A percentile compares a stretch with the other conserved stretches of the same genome.
phyloP scores from a whole-genome alignment of 306 rosid genomes.

The Quercus rubra region DNA sequence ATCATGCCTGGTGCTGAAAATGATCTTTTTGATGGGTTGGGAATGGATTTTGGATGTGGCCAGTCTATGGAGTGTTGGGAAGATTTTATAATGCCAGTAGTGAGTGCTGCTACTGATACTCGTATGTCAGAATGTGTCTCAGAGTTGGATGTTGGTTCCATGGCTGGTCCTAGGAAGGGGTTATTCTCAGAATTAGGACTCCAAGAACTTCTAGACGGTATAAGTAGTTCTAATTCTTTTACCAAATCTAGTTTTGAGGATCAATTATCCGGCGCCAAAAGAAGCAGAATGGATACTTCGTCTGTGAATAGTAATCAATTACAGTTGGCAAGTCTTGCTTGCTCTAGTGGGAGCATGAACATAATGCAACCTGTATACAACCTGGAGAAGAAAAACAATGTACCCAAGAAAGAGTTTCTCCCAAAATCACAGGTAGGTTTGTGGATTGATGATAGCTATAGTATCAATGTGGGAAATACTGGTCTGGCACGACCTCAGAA shows the following conservation, averaged over 20 bases:
- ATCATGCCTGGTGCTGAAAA: constrained; percentile 26
- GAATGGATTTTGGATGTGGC: constrained; percentile 27
- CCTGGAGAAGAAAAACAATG: constrained; percentile 25
- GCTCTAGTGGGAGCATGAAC: constrained; percentile 27
- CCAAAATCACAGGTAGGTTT: constrained; percentile 50
- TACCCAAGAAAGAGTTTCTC: constrained; percentile 42
- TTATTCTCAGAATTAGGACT: constrained; percentile 65
- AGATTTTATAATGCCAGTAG: constrained; percentile 35
- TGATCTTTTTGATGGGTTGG: constrained; percentile 32
- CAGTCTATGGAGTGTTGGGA: constrained; percentile 40
- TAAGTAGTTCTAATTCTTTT: constrained; percentile 30
- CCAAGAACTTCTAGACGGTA: constrained; percentile 58
- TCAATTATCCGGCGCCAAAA: constrained; percentile 38
- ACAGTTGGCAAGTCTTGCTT: constrained; percentile 22
- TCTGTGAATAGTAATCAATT: constrained; percentile 32
- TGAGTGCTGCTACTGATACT: constrained; percentile 23
- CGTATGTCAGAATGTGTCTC: constrained; percentile 38
- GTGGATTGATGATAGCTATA: constrained; percentile 58
- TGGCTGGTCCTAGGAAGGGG: constrained; percentile 40
- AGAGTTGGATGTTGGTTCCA: constrained; percentile 33
- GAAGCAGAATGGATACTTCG: constrained; percentile 35
- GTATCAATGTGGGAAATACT: constrained; percentile 37
- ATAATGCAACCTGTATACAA: constrained; percentile 26
- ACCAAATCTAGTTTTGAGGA: constrained; percentile 37
- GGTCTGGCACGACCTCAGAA: constrained; percentile 33